Evolutionary conservation across 2,329 filamentous ascomycete species (phyloP).

Genomic region (Diplodia scrobiculata): DNA sequence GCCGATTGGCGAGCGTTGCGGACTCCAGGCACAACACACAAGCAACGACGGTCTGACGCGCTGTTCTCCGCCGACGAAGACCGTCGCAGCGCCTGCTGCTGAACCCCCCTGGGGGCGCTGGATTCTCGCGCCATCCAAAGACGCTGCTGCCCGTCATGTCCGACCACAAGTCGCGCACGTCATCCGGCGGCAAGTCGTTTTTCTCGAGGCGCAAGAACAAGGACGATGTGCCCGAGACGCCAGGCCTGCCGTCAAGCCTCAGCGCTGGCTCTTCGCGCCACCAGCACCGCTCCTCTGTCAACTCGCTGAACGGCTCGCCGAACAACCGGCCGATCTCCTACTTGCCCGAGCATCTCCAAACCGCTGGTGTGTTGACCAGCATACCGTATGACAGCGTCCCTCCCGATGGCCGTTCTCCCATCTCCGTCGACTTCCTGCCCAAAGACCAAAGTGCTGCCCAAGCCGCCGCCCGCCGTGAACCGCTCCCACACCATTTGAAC

Average conservation of each 20-base stretch:
- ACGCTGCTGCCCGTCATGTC: conserved; percentile 17
- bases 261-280: conserved; percentile 74
- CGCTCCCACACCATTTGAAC: conserved; percentile 79
- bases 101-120: conserved; percentile 15
- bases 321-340: conserved; percentile 59
- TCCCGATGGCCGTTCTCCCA: conserved; percentile 67
- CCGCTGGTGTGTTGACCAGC: conserved; percentile 79
- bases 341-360: conserved; percentile 59
- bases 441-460: conserved; percentile 61
- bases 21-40: conserved; percentile 4
- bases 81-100: conserved; percentile 23
- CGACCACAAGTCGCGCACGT: conserved; percentile 78
- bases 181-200: conserved; percentile 78
- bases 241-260: conserved; percentile 64
- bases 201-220: conserved; percentile 79
- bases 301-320: conserved; percentile 62
- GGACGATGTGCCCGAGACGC: conserved; percentile 62
- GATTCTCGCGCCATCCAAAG: background rate
- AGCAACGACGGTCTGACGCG: background rate
- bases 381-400: conserved; percentile 79
- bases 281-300: conserved; percentile 53
- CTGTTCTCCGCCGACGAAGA: conserved; percentile 2
- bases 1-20: conserved; percentile 21
- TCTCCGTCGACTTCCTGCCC: conserved; percentile 72
- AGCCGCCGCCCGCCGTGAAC: conserved; percentile 62